Conservation (phyloP, 2,329 filamentous ascomycete species). For the Paecilomyces formosus region DNA sequence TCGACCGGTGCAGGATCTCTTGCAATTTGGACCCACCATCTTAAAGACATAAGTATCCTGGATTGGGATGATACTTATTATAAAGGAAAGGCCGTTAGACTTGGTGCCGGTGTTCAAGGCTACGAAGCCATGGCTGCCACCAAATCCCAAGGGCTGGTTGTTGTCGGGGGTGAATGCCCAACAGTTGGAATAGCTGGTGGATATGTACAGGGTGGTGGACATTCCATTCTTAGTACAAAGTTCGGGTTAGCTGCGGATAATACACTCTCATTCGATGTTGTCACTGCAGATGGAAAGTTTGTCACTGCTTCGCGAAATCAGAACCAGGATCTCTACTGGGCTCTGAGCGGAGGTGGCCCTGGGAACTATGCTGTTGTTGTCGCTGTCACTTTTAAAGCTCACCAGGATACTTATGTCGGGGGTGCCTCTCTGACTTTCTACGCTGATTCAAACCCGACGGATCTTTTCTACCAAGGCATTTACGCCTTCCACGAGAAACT, state of each 20-base stretch:
- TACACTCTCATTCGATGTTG: constrained; percentile 48
- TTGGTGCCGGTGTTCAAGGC: constrained; percentile 50
- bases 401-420: constrained; percentile 37
- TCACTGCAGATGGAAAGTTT: constrained; percentile 45
- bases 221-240: constrained; percentile 45
- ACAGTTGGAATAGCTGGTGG: constrained; percentile 54
- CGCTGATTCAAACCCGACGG: constrained; percentile 23
- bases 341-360: constrained; percentile 52
- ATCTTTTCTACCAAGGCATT: constrained; percentile 45
- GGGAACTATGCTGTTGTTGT: constrained; percentile 53
- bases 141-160: constrained; percentile 36
- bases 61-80: constrained; percentile 38
- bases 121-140: constrained; percentile 42
- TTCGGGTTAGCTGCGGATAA: constrained; percentile 56
- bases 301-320: constrained; percentile 40
- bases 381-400: constrained; percentile 48
- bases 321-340: constrained; percentile 58
- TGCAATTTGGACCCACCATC: constrained; percentile 26
- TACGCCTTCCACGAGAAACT: constrained; percentile 41
- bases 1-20: constrained; percentile 52
- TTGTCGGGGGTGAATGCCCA: constrained; percentile 50
- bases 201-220: constrained; percentile 55
- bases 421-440: constrained; percentile 41
- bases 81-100: constrained; percentile 44
- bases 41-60: constrained; percentile 20